These are phyloP conservation scores for Starmerella sirachaensis DNA, from an alignment of 805 yeast species.

Conservation along the genomic window DNA sequence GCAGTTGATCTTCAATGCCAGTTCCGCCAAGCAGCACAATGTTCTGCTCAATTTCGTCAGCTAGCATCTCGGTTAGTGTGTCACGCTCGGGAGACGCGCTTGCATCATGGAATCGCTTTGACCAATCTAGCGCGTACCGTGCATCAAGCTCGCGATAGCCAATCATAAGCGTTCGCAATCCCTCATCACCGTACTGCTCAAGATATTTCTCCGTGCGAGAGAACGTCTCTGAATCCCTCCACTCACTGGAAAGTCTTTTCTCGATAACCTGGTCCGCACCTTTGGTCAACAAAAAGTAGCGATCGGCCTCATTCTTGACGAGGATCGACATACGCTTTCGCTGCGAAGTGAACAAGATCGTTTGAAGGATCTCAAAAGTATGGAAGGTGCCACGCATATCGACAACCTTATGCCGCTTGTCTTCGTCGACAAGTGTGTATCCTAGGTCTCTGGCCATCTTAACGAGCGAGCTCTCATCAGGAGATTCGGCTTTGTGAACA, in stretches of 20 bases:
- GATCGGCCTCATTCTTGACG: conserved; percentile 35
- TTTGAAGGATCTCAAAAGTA: conserved; percentile 41
- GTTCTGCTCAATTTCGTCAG: conserved; percentile 48
- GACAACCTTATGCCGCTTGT: conserved; percentile 37
- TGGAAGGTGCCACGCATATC: conserved; percentile 36
- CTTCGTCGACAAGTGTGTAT: conserved; percentile 44
- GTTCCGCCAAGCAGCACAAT: conserved; percentile 60
- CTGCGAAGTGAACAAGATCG: conserved; percentile 54
- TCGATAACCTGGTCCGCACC: conserved; percentile 71
- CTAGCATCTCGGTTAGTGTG: conserved; percentile 39
- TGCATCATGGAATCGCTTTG: conserved; percentile 37
- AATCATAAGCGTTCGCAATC: conserved; percentile 63
- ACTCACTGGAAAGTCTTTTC: conserved; percentile 34
- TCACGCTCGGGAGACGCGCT: conserved; percentile 49
- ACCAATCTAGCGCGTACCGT: conserved; percentile 43
- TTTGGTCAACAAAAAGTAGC: conserved; percentile 42
- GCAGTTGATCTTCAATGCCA: conserved; percentile 70
- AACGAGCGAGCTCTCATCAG: conserved; percentile 76
- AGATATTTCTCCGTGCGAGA: conserved; percentile 50
- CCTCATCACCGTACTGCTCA: conserved; percentile 63
- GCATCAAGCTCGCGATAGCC: conserved; percentile 45
- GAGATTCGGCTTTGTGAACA: conserved; percentile 65
- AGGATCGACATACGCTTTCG: conserved; percentile 73
- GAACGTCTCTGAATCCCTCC: conserved; percentile 26
- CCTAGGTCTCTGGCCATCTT: conserved; percentile 66